Evolutionary conservation across 208 protist genomes (phyloP), one percentile per base, ranked within the genome.

Genomic region (Angomonas deanei): DNA sequence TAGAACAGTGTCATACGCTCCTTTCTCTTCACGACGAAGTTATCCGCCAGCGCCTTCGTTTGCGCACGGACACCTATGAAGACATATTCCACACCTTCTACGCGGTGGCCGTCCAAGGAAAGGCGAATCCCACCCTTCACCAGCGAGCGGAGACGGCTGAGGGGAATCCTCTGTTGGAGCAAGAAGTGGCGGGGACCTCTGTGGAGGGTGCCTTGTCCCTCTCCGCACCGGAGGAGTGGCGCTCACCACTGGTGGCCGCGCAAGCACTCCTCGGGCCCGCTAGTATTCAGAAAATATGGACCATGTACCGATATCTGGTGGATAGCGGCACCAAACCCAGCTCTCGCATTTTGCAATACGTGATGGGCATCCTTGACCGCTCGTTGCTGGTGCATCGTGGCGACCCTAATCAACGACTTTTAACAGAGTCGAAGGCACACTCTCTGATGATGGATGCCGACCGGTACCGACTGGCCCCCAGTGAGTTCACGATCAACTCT

Each of bases 321-420:
- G 86, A 93, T 66, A 93, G 86, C 67, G 86, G 86, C 57, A 93
- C 86, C 1, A 66, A 93, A 66, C 86, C 86, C 13, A 84, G 80
- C 1, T 24, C 82, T 24, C 82, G 80, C 42, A 68, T 79, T 10
- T 54, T 86, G 11, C 82, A 93, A 68, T 78, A 88, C 61, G 57
- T 90, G 47, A 93, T 93, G 86, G 86, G 78, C 2, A 63, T 93
- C 27, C 76, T 93, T 17, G 83, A 83, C 32, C 70, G 71, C 58
- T 67, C 59, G 26, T 64, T 50, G 13, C 42, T 49, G 61, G 66
- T 63, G 8, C 65, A 72, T 39, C 61, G 52, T 21, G 39, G 61
- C 24, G 38, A 38, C 53, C 55, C 33, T 61, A 56, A 23, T 38
- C 52, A 28, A 2, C 59, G 21, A n/a, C 61, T 46, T 8, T 27